Evolutionary conservation across 805 yeast genomes (phyloP).

Genomic region (Yarrowia sp.): DNA sequence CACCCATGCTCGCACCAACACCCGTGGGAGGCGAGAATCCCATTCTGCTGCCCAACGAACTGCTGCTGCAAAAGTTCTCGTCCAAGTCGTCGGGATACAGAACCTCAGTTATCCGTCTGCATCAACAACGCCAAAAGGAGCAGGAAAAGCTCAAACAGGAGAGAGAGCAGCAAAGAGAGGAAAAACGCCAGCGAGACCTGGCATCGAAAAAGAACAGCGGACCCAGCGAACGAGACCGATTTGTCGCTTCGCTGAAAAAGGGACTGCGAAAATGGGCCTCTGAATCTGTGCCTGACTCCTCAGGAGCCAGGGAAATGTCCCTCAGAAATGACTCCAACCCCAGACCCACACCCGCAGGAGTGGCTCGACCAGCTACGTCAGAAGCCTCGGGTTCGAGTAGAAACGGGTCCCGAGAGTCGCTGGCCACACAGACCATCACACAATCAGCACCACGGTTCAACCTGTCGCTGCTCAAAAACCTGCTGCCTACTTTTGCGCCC

Average conservation of each 20-base stretch:
- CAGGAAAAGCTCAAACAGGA: slow-evolving; percentile 28
- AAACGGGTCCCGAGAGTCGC: background rate
- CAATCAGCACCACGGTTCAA: slow-evolving; percentile 13
- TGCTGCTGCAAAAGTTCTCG: slow-evolving; percentile 45
- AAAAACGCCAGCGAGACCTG: slow-evolving; percentile 15
- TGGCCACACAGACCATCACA: slow-evolving; percentile 2
- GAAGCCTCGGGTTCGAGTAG: too few species aligned
- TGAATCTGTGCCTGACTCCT: background rate
- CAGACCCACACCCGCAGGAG: background rate
- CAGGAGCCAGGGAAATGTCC: slow-evolving; percentile 18
- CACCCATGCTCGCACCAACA: slow-evolving; percentile 20
- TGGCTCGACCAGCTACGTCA: too few species aligned
- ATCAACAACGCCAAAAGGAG: slow-evolving; percentile 37
- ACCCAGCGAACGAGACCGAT: slow-evolving; percentile 2
- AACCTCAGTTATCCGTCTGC: slow-evolving; percentile 39
- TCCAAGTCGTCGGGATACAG: slow-evolving; percentile 42
- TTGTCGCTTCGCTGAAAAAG: slow-evolving; percentile 25
- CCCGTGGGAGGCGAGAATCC: slow-evolving; percentile 43
- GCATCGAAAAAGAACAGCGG: background rate
- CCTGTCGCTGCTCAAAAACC: slow-evolving; percentile 31
- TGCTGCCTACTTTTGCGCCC: slow-evolving; percentile 21
- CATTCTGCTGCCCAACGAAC: slow-evolving; percentile 47
- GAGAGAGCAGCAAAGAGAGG: slow-evolving; percentile 12
- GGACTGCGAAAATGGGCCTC: slow-evolving; percentile 22
- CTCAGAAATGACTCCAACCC: slow-evolving; percentile 5